phyloP scores from a whole-genome alignment of 2,329 filamentous ascomycete genomes.

The Aspergillus thermomutatus region DNA sequence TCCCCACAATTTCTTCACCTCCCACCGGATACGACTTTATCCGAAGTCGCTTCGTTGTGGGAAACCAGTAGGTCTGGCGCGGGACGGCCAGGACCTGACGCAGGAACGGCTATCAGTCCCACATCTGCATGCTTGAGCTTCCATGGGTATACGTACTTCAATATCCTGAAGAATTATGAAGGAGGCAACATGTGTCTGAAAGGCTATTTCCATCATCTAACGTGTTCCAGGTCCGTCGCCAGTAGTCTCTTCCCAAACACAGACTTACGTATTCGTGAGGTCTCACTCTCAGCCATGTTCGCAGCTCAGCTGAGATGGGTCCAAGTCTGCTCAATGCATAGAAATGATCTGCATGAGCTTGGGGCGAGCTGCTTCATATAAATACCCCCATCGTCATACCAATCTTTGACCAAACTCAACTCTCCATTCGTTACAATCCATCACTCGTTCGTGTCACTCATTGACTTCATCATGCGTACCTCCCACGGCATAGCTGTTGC shows the following conservation, averaged over 20 bases:
- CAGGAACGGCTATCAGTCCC: neutral
- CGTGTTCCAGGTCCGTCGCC: too few relatives aligned
- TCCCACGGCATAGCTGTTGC: constrained; percentile 8
- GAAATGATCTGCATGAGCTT: neutral
- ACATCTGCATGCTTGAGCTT: neutral
- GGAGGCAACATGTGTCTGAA: too few relatives aligned
- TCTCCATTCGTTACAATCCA: neutral
- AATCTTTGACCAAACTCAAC: neutral
- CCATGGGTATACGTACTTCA: neutral
- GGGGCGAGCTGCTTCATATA: neutral
- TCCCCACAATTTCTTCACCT: neutral
- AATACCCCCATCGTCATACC: neutral
- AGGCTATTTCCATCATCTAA: too few relatives aligned
- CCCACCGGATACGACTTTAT: neutral
- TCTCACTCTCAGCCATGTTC: neutral
- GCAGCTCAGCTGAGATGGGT: neutral
- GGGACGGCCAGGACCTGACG: neutral
- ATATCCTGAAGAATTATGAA: too few relatives aligned
- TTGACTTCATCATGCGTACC: neutral
- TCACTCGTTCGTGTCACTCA: neutral
- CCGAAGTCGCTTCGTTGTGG: neutral
- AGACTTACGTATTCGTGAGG: neutral
- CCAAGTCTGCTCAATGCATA: neutral
- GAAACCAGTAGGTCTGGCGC: neutral
- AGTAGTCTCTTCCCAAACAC: neutral